These are phyloP conservation scores for Blastobotrys parvus DNA, from an alignment of 805 yeast genomes.

Conservation along the genomic window DNA sequence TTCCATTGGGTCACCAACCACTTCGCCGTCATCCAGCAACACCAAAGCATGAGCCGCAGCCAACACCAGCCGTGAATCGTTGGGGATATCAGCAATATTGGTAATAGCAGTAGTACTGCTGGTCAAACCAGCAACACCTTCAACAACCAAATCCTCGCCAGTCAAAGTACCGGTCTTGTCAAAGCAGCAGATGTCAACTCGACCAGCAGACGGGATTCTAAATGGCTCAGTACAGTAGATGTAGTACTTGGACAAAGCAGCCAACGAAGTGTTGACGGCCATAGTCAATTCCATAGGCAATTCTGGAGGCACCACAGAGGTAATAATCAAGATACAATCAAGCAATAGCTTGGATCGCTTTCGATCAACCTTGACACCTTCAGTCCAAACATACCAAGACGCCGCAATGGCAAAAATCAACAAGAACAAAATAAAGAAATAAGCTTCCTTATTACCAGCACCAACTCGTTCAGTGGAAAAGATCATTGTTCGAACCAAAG, in stretches of 20 bases:
- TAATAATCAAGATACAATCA: slow-evolving; percentile 91
- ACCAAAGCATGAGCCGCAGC: slow-evolving; percentile 98
- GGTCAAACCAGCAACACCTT: slow-evolving; percentile 82
- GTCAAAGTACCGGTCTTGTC: slow-evolving; percentile 98
- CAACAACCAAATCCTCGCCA: slow-evolving; percentile 92
- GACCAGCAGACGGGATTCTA: slow-evolving; percentile 95
- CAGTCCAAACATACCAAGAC: slow-evolving; percentile 96
- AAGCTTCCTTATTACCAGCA: slow-evolving; percentile 91
- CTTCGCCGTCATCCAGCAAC: slow-evolving; percentile 88
- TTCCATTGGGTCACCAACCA: slow-evolving; percentile 99
- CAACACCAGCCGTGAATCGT: slow-evolving; percentile 57
- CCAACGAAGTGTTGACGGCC: slow-evolving; percentile 91
- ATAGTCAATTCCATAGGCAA: slow-evolving; percentile 97
- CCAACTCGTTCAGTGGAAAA: slow-evolving; percentile 94
- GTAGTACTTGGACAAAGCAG: slow-evolving; percentile 78
- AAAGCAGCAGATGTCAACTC: slow-evolving; percentile 96
- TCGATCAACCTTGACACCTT: slow-evolving; percentile 94
- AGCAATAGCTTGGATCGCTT: slow-evolving; percentile 85
- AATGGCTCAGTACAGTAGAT: slow-evolving; percentile 98
- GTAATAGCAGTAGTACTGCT: slow-evolving; percentile 43
- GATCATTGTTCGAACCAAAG: slow-evolving; percentile 94
- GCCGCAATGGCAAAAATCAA: slow-evolving; percentile 90
- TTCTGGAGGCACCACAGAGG: slow-evolving; percentile 98
- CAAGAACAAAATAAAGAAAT: slow-evolving; percentile 83
- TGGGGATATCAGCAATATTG: slow-evolving; percentile 56